Conservation (phyloP, 768 basidiomycete genomes). For the Panellus pusillus region DNA sequence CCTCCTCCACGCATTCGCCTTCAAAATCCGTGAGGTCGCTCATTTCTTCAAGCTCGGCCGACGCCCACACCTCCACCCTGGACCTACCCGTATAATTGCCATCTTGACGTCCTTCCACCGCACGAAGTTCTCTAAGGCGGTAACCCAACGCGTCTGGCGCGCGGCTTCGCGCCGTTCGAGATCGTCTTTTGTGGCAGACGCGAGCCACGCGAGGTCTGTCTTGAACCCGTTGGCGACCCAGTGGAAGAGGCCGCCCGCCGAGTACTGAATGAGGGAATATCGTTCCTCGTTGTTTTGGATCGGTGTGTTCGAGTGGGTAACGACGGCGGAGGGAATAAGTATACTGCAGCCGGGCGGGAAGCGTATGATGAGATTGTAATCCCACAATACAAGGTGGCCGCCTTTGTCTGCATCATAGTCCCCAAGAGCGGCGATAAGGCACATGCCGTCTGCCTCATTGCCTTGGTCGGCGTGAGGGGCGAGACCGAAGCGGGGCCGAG, state of each 20-base stretch:
- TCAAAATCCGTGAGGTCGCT: too few species aligned
- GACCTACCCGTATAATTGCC: too few species aligned
- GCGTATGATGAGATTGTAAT: slow-evolving; percentile 24
- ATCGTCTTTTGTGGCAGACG: too few species aligned
- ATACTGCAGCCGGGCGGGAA: slow-evolving; percentile 25
- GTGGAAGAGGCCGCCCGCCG: slow-evolving; percentile 24
- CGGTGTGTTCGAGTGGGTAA: slow-evolving; percentile 23
- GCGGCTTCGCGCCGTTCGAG: too few species aligned
- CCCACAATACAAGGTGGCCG: slow-evolving; percentile 30
- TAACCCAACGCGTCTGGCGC: too few species aligned
- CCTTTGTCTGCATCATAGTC: slow-evolving; percentile 23
- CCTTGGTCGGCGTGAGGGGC: slow-evolving; percentile 21
- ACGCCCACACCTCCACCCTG: too few species aligned
- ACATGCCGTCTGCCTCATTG: slow-evolving; percentile 28
- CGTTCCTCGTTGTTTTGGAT: slow-evolving; percentile 17
- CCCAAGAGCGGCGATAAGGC: slow-evolving; percentile 27
- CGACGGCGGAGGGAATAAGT: slow-evolving; percentile 26
- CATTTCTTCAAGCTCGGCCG: too few species aligned
- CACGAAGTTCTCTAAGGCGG: too few species aligned
- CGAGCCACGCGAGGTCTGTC: too few species aligned
- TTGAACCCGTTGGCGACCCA: slow-evolving; percentile 11
- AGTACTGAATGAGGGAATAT: slow-evolving; percentile 24
- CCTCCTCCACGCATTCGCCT: too few species aligned
- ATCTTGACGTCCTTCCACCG: too few species aligned
- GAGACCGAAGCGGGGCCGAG: neutral